A percentile compares a stretch with the other conserved stretches of the same genome.
Conservation (phyloP, 176 grass and related monocot genomes). For the Miscanthus lutarioriparius region DNA sequence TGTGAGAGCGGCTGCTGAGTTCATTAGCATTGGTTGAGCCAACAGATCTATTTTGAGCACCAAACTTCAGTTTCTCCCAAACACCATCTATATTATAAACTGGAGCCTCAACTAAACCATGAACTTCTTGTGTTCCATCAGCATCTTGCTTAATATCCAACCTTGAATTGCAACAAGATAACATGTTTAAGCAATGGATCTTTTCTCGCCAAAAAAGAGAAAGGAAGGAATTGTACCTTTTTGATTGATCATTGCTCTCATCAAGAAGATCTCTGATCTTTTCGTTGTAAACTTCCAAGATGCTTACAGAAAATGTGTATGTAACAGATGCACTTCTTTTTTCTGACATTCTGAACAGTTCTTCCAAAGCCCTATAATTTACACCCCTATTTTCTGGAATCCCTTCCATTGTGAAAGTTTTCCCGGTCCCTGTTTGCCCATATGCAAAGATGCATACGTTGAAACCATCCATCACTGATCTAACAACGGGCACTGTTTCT, state of each 20-base stretch:
- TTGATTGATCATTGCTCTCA: slow-evolving; percentile 57
- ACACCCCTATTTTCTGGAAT: slow-evolving; percentile 81
- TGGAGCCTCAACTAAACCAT: slow-evolving; percentile 72
- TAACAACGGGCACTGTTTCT: slow-evolving; percentile 75
- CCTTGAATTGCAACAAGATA: slow-evolving; percentile 53
- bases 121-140: slow-evolving; percentile 86
- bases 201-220: background rate
- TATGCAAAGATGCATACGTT: slow-evolving; percentile 99
- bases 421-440: slow-evolving; percentile 90
- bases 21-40: slow-evolving; percentile 88
- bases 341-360: slow-evolving; percentile 65
- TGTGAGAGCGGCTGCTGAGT: slow-evolving; percentile 92
- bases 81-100: slow-evolving; percentile 63
- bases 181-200: background rate
- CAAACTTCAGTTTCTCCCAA: slow-evolving; percentile 77
- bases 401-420: slow-evolving; percentile 99
- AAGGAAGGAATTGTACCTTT: slow-evolving; percentile 48
- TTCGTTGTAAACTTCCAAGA: slow-evolving; percentile 97
- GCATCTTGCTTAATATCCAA: slow-evolving; percentile 85
- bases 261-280: slow-evolving; percentile 85
- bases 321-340: slow-evolving; percentile 45
- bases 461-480: slow-evolving; percentile 86
- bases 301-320: slow-evolving; percentile 80
- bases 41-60: slow-evolving; percentile 82
- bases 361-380: slow-evolving; percentile 93